Conservation (phyloP, 2,329 filamentous ascomycete species). For the Verticillium nonalfalfae region DNA sequence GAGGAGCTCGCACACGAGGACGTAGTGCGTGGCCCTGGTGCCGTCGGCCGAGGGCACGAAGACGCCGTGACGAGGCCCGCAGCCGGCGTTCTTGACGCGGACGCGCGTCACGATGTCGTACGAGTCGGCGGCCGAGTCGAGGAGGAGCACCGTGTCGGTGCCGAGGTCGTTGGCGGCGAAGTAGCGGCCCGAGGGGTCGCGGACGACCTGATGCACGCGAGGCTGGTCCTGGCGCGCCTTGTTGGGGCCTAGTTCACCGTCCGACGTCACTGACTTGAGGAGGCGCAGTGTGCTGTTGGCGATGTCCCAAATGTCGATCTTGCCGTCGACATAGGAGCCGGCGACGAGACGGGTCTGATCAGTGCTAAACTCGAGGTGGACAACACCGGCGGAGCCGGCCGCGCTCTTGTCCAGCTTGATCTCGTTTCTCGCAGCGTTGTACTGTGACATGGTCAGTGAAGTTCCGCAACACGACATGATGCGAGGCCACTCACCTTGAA, state of each 20-base stretch:
- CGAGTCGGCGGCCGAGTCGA: conserved; percentile 34
- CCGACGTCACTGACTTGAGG: conserved; percentile 29
- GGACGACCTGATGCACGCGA: conserved; percentile 40
- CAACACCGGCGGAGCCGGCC: conserved; percentile 33
- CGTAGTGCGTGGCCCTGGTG: conserved; percentile 33
- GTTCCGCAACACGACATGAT: not conserved
- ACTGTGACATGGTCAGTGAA: conserved; percentile 6
- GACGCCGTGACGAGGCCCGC: conserved; percentile 44
- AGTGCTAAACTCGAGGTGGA: conserved; percentile 39
- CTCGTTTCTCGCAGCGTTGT: conserved; percentile 24
- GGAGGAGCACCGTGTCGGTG: conserved; percentile 37
- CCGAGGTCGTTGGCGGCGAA: conserved; percentile 44
- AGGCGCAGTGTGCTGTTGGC: conserved; percentile 26
- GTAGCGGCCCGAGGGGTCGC: conserved; percentile 42
- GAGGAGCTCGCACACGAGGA: conserved; percentile 38
- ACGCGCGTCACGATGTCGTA: conserved; percentile 29
- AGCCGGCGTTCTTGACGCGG: conserved; percentile 26
- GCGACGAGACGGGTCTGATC: conserved; percentile 38
- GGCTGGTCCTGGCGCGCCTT: conserved; percentile 22
- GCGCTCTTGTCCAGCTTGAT: conserved; percentile 18
- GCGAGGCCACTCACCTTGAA: conserved; percentile 19
- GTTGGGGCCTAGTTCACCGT: conserved; percentile 24
- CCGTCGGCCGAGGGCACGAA: conserved; percentile 31
- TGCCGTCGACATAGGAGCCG: conserved; percentile 31
- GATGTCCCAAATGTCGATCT: conserved; percentile 39